phyloP scores from a whole-genome alignment of 2,329 filamentous ascomycete species.

The Lithohypha guttulata region DNA sequence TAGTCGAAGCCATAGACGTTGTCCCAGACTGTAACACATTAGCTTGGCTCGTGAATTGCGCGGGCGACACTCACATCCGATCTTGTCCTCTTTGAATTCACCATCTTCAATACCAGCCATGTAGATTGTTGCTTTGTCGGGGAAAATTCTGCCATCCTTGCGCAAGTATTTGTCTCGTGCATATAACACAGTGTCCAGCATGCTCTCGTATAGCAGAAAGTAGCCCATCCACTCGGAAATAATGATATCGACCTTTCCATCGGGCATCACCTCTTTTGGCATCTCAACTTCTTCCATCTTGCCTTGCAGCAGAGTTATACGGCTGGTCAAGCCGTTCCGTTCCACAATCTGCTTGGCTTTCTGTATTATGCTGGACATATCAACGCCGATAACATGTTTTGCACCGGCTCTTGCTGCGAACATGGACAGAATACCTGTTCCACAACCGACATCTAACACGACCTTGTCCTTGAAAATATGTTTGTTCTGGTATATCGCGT shows the following conservation, averaged over 20 bases:
- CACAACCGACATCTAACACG: constrained; percentile 94
- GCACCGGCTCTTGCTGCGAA: constrained; percentile 93
- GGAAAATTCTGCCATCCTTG: constrained; percentile 88
- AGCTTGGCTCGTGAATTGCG: constrained; percentile 2
- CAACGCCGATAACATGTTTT: constrained; percentile 96
- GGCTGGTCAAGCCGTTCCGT: constrained; percentile 81
- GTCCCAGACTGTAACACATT: constrained; percentile 68
- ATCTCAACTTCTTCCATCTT: constrained; percentile 99
- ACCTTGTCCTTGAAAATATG: constrained; percentile 88
- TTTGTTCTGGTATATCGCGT: constrained; percentile 93
- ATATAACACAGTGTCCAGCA: constrained; percentile 96
- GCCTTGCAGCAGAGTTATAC: constrained; percentile 95
- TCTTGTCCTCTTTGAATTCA: constrained; percentile 99
- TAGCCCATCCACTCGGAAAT: constrained; percentile 99
- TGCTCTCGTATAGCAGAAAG: constrained; percentile 96
- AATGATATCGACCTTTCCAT: constrained; percentile 85
- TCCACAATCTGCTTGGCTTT: constrained; percentile 94
- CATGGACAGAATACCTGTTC: constrained; percentile 98
- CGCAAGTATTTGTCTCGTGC: constrained; percentile 84
- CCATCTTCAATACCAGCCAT: constrained; percentile 96
- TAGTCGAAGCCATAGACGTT: constrained; percentile 99
- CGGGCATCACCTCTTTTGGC: constrained; percentile 54
- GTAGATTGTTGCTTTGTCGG: constrained; percentile 96
- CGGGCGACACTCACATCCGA: constrained; percentile 64
- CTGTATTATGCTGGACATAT: constrained; percentile 99